A percentile compares a stretch with the other conserved stretches of the same genome.
These are phyloP conservation scores for Yamadazyma paraphyllophila DNA, from an alignment of 805 yeast genomes.

Conservation along the genomic window DNA sequence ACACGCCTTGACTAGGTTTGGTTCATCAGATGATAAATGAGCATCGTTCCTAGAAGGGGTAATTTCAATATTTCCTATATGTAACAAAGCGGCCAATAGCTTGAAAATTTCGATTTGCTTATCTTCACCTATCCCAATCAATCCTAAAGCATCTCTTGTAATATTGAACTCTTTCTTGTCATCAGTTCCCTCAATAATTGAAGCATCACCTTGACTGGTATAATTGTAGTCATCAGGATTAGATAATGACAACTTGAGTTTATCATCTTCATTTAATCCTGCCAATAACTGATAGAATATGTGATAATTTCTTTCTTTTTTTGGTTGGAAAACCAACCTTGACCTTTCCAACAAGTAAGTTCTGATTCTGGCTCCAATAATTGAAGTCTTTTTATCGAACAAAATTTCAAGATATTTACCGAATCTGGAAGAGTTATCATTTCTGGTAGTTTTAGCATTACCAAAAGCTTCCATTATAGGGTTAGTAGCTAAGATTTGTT, in stretches of 20 bases:
- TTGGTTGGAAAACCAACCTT: conserved; percentile 89
- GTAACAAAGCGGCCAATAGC: conserved; percentile 83
- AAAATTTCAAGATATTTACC: conserved; percentile 93
- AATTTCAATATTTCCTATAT: conserved; percentile 88
- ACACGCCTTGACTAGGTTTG: conserved; percentile 77
- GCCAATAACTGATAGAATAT: conserved; percentile 86
- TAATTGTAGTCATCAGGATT: conserved; percentile 70
- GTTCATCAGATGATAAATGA: conserved; percentile 78
- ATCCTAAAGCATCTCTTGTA: conserved; percentile 71
- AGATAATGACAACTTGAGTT: conserved; percentile 57
- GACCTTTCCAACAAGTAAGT: conserved; percentile 92
- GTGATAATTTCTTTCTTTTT: conserved; percentile 89
- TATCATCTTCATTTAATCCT: conserved; percentile 62
- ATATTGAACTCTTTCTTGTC: conserved; percentile 75
- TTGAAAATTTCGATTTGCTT: conserved; percentile 70
- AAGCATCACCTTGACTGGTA: conserved; percentile 85
- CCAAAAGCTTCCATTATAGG: conserved; percentile 99
- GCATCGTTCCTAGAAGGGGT: conserved; percentile 85
- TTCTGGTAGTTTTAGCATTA: conserved; percentile 95
- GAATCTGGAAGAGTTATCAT: conserved; percentile 95
- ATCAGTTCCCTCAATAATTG: conserved; percentile 70
- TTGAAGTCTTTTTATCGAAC: conserved; percentile 70
- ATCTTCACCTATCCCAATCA: conserved; percentile 68
- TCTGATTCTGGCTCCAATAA: conserved; percentile 92
- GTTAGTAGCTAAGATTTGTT: conserved; percentile 92